Evolutionary conservation across 1,284 basidiomycete genomes (phyloP), one percentile per base, ranked within the genome.

Genomic region (Ceratobasidium sp.): DNA sequence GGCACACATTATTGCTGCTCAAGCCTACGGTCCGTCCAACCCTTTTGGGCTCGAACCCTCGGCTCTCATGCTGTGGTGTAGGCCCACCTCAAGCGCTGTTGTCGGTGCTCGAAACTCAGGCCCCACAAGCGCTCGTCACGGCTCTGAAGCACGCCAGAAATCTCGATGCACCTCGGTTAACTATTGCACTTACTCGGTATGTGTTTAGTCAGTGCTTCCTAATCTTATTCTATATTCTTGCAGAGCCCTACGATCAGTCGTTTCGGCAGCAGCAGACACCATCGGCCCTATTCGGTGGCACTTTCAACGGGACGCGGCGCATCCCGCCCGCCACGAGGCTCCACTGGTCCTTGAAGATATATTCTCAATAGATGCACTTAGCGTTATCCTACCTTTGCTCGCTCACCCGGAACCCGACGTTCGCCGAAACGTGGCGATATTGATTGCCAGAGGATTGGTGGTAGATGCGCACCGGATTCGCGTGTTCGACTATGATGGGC

Each of bases 251-350:
- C 50, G 52, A 25, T 20, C 52, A 1, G 42, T 55, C 42, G 25
- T 67, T 12, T 25, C 64, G 10, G 64, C 64, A 12, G 62, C 62
- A 17, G 62, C 62, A 20, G 62, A 67, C 12, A 54, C 62, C 1
- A 50, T 67, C 20, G 50, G 62, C 31, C 62, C 62, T 2, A 42
- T 53, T n/a, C 42, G 62, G 17, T 67, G 62, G 62, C 62, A 67
- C 27, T 35, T 67, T 7, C 62, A 32, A 17, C 62, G 62, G 1
- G 34, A 53, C 1, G 35, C 52, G 10, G 34, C 62, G 8, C 49
- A 67, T 22, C 49, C 49, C 17, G 62, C 50, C 0, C 50, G 62
- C 38, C 17, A 43, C 29, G 62, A 67, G 34, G 62, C 62, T 27
- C 34, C 50, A 10, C 62, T 53, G 12, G 62, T 67, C 10, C 25